Base-by-base conservation (phyloP, 2,329 filamentous ascomycete species). In the Cercospora sp. region DNA sequence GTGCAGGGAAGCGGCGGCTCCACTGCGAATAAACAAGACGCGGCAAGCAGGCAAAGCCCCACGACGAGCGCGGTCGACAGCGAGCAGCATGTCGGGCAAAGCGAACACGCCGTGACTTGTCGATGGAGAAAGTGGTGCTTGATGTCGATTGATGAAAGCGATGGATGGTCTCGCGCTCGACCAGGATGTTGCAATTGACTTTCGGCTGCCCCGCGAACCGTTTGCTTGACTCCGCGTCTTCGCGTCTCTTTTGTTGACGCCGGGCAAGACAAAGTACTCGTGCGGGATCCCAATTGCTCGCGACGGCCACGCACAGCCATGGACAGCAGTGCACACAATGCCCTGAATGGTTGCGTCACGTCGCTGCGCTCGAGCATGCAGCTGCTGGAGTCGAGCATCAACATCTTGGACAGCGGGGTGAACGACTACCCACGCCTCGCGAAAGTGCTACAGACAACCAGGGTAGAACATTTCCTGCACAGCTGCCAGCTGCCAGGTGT, bases 361-460 rank as follows among this genome's bases (percentile, higher is more conserved):
- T 89, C 88, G 2, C 80, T 90, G 16, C 85, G 84, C 65, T 87
- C 85, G 30, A 89, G 87, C 63, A 85, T 89, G 74, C 84, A 86
- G 66, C 79, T 89, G 13, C 84, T 90, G 43, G 86, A 88, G 66
- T 88, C 86, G 18, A 88, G 86, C 63, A 89, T 89, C 77, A 83
- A 82, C 68, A 89, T 88, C 61, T 83, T 90, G 62, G 87, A 89
- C 72, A 80, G 84, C 34, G 87, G 87, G 64, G 86, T 90, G 57
- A 86, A 83, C 76, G 88, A 90, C 79, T 88, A 89, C 72, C 87
- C 87, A 61, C 85, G 88, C 53, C 78, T 90, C 18, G 82, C 82
- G 68, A 89, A 88, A 78, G 87, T 90, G 65, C 82, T 90, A 1
- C 86, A 89, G 74, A 88, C 87, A 5, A 89, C 86, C 64, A 77